Conservation (phyloP, 2,329 filamentous ascomycete species). For the Cladophialophora psammophila region DNA sequence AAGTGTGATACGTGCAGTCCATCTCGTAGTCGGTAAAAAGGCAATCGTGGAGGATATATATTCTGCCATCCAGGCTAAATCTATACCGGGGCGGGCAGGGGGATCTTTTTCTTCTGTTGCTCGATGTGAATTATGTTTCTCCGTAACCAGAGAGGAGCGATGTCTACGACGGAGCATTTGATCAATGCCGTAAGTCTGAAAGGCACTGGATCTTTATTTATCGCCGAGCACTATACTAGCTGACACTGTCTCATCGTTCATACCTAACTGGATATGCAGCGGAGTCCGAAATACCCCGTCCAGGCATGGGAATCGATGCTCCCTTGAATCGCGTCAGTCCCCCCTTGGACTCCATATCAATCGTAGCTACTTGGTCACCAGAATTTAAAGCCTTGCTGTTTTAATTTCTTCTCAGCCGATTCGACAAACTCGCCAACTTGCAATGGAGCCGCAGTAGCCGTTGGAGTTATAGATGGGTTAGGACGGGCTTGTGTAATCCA, state of each 20-base stretch:
- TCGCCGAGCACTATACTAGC: no score
- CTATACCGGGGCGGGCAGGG: not conserved
- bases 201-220: no score
- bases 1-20: not conserved
- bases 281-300: no score
- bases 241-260: no score
- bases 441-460: not conserved
- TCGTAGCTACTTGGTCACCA: not conserved
- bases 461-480: not conserved
- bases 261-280: no score
- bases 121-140: not conserved
- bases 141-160: not conserved
- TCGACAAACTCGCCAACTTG: not conserved
- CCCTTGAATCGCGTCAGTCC: not conserved
- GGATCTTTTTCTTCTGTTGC: not conserved
- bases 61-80: constrained; percentile 3
- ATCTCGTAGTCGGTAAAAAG: not conserved
- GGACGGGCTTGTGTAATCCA: not conserved
- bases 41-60: not conserved
- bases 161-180: not conserved
- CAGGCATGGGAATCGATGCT: no score
- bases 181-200: not conserved
- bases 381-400: constrained; percentile 2
- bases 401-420: not conserved
- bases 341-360: not conserved